Base-by-base conservation (phyloP, 2,329 filamentous ascomycete species). In the Colletotrichum sp. region DNA sequence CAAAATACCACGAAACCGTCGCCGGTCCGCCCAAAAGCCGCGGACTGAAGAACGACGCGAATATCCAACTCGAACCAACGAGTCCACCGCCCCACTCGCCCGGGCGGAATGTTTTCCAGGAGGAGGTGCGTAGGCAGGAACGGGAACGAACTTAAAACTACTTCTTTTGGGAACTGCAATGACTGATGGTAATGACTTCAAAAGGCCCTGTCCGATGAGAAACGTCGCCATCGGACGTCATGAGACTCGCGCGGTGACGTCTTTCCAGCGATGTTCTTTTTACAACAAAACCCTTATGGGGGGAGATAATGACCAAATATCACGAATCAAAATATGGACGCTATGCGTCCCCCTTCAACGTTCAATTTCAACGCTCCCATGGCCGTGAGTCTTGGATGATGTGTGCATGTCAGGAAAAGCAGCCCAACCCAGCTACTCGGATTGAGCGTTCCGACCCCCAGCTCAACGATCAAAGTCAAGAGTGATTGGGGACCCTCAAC, bases 41-140 rank as follows among this genome's bases (percentile, higher is more conserved):
- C 68, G 74, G 67, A 60, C 57, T 77, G 8, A 78, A 78, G 52
- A 26, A 64, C 24, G 75, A 77, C 28, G 77, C 69, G 5, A 80
- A 80, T 10, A 81, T 84, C 24, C 78, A 82, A 79, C 72, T 85
- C 24, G 82, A 80, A 30, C 80, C 80, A 7, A 81, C 79, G 28
- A 78, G 75, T 43, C 69, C 76, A 18, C 59, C 69, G 60, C 63
- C n/a, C 13, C 57, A 10, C n/a, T 36, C 69, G 39, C 21, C 26
- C 10, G 80, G 80, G 52, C 72, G 72, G 32, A 85, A 85, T 39
- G 80, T 84, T n/a, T 86, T 86, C 73, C 80, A 83, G 55, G 83
- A 84, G 71, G 84, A 86, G 79, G 73, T 85, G 34, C 78, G 79
- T 77, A 79, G 84, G 72, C 84, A 86, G 79, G 81, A 82, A 67